Percentiles rank a stretch among this genome's conserved stretches.
Conservation (phyloP, 192 early-diverging fungal genomes). For the Oehlia diaphana region DNA sequence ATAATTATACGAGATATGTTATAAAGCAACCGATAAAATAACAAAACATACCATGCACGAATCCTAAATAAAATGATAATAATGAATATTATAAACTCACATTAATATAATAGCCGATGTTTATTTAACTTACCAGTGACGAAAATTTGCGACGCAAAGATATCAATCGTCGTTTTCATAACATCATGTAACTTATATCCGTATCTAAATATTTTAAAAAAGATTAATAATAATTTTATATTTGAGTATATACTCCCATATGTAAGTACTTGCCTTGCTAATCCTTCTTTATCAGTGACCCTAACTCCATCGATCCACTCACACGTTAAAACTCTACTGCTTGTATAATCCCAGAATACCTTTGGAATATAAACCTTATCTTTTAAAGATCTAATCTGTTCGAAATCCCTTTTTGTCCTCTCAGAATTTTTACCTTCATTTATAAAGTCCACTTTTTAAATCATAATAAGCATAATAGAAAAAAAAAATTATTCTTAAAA, state of each 20-base stretch:
- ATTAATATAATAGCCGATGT: background rate
- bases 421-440: constrained; percentile 84
- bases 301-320: constrained; percentile 90
- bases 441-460: constrained; percentile 70
- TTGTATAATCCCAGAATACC: constrained; percentile 70
- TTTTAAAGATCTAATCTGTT: constrained; percentile 49
- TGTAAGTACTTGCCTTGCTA: constrained; percentile 37
- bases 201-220: constrained; percentile 3
- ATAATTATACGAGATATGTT: background rate
- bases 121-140: constrained; percentile 43
- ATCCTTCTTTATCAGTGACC: constrained; percentile 60
- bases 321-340: constrained; percentile 72
- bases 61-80: constrained; percentile 40
- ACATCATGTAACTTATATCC: constrained; percentile 46
- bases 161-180: constrained; percentile 73
- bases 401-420: constrained; percentile 52
- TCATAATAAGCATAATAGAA: background rate
- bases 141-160: constrained; percentile 89
- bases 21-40: background rate
- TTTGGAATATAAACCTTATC: constrained; percentile 72
- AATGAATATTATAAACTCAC: background rate
- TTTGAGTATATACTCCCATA: background rate
- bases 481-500: background rate
- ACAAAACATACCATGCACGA: constrained; percentile 69
- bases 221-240: background rate